Conservation (phyloP, 2,329 filamentous ascomycete species). For the Aspergillus brasiliensis region DNA sequence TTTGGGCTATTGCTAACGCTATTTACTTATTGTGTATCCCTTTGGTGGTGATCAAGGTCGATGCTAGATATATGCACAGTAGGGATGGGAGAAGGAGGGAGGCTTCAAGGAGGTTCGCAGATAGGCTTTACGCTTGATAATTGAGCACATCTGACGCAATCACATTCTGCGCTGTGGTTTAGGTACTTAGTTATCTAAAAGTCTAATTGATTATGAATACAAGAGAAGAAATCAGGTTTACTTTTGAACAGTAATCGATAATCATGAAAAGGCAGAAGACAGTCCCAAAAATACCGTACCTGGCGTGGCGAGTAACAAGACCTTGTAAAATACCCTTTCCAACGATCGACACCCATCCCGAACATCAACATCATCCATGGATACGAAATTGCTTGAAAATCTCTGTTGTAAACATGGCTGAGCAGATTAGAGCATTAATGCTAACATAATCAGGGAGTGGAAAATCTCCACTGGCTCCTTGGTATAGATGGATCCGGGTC, state of each 20-base stretch:
- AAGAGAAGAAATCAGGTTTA: too few relatives aligned
- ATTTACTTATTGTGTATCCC: neutral
- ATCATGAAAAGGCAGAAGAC: too few relatives aligned
- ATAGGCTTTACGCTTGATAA: too few relatives aligned
- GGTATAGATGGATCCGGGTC: neutral
- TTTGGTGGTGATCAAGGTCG: neutral
- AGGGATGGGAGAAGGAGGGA: too few relatives aligned
- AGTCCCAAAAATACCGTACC: too few relatives aligned
- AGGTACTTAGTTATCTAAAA: too few relatives aligned
- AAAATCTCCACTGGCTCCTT: neutral
- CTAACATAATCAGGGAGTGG: neutral
- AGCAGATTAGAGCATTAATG: slow-evolving; percentile 1
- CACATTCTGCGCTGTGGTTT: too few relatives aligned
- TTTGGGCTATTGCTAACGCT: neutral
- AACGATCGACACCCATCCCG: neutral
- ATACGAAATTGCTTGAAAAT: neutral
- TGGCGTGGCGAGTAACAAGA: too few relatives aligned
- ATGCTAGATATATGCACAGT: neutral
- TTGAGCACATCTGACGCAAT: too few relatives aligned
- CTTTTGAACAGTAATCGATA: too few relatives aligned
- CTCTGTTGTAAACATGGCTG: neutral
- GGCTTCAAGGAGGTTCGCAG: too few relatives aligned
- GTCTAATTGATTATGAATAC: too few relatives aligned
- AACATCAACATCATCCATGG: neutral
- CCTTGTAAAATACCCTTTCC: neutral